Evolutionary conservation across 1,139 yeast genomes (phyloP).

Genomic region (Kodamaea alishanica): DNA sequence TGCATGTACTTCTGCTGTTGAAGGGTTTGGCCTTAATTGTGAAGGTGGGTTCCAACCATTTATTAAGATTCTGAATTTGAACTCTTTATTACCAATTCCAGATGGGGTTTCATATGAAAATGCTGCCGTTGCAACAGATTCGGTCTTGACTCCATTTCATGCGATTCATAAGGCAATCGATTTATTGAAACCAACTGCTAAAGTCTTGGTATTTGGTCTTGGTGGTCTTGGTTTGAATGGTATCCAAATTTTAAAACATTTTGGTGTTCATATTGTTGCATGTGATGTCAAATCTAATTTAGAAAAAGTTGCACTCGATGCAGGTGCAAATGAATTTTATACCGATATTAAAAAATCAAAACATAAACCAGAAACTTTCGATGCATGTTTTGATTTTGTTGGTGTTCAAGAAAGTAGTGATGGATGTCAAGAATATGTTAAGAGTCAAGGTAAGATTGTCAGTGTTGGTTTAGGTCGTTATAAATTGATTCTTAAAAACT

Average conservation of each 20-base stretch:
- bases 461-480: slow-evolving; percentile 44
- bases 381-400: slow-evolving; percentile 43
- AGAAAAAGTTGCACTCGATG: slow-evolving; percentile 25
- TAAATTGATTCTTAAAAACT: slow-evolving; percentile 31
- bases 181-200: slow-evolving; percentile 31
- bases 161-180: slow-evolving; percentile 41
- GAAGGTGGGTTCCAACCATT: slow-evolving; percentile 54
- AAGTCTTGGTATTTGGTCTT: slow-evolving; percentile 44
- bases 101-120: slow-evolving; percentile 41
- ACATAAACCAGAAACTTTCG: slow-evolving; percentile 33
- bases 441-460: slow-evolving; percentile 36
- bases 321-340: slow-evolving; percentile 45
- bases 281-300: slow-evolving; percentile 36
- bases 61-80: slow-evolving; percentile 34
- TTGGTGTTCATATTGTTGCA: slow-evolving; percentile 41
- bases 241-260: slow-evolving; percentile 40
- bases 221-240: slow-evolving; percentile 54
- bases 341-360: slow-evolving; percentile 27
- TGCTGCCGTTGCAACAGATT: slow-evolving; percentile 51
- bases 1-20: slow-evolving; percentile 23
- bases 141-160: slow-evolving; percentile 51
- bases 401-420: slow-evolving; percentile 41
- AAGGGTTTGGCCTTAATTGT: slow-evolving; percentile 40
- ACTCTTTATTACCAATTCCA: slow-evolving; percentile 43
- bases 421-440: slow-evolving; percentile 32